Evolutionary conservation across 768 basidiomycete species (phyloP).

Genomic region (Amanita rimosa): DNA sequence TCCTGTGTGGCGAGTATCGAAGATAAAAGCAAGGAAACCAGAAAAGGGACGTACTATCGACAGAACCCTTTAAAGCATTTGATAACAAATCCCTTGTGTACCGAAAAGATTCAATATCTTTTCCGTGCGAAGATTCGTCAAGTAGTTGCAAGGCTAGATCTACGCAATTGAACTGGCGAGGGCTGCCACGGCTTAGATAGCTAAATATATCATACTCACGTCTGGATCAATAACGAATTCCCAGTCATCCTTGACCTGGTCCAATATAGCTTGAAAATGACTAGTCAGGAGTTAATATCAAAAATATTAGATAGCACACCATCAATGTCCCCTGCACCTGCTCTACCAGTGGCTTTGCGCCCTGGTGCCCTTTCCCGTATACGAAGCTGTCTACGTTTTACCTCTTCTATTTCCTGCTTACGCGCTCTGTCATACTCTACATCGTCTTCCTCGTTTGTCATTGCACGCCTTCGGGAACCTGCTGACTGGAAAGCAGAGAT

Average conservation of each 20-base stretch:
- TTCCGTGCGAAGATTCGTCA: conserved; percentile 61
- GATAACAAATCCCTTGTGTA: conserved; percentile 70
- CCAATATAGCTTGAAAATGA: conserved; percentile 56
- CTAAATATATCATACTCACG: conserved; percentile 30
- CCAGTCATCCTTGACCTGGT: conserved; percentile 85
- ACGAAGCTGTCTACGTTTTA: conserved; percentile 55
- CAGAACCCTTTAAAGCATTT: conserved; percentile 73
- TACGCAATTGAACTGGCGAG: conserved; percentile 78
- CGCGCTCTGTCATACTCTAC: conserved; percentile 46
- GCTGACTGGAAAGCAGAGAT: conserved; percentile 65
- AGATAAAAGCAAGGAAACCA: conserved; percentile 7
- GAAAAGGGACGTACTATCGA: conserved; percentile 54
- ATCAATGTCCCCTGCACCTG: conserved; percentile 75
- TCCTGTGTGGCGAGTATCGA: conserved; percentile 28
- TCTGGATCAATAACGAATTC: conserved; percentile 77
- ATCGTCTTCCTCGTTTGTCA: conserved; percentile 41
- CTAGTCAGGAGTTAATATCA: background rate
- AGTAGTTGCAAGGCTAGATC: conserved; percentile 86
- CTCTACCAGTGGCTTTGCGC: conserved; percentile 36
- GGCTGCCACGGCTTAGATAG: conserved; percentile 5
- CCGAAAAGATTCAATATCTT: conserved; percentile 68
- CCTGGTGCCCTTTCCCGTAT: conserved; percentile 61
- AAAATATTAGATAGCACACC: conserved; percentile 31
- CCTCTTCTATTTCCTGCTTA: conserved; percentile 49
- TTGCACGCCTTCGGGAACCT: conserved; percentile 43